Conservation (phyloP, 345 rosid species). For the Jatropha curcas region DNA sequence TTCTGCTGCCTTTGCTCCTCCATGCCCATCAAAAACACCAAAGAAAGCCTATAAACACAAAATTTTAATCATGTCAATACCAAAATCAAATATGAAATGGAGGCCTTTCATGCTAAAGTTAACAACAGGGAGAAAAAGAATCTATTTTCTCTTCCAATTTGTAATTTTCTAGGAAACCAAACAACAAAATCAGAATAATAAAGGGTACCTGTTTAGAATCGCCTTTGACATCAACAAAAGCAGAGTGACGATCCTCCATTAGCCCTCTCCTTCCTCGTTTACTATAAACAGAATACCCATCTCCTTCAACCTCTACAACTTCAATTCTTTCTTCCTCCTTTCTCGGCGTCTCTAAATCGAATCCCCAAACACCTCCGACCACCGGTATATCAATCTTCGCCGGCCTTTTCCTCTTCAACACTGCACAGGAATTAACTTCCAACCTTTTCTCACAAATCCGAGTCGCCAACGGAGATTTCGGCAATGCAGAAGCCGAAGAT, state of each 20-base stretch:
- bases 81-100: not conserved
- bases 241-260: slow-evolving; percentile 53
- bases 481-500: slow-evolving; percentile 2
- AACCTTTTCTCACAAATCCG: slow-evolving; percentile 1
- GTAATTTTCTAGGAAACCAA: not conserved
- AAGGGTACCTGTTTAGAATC: slow-evolving; percentile 33
- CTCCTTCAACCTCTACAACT: slow-evolving; percentile 35
- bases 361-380: slow-evolving; percentile 9
- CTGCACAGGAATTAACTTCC: slow-evolving; percentile 11
- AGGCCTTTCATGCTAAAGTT: not conserved
- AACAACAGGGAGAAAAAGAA: no score
- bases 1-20: slow-evolving; percentile 79
- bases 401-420: slow-evolving; percentile 47
- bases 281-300: slow-evolving; percentile 45
- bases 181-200: no score
- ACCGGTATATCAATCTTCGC: slow-evolving; percentile 37
- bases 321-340: slow-evolving; percentile 24
- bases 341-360: slow-evolving; percentile 12
- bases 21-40: slow-evolving; percentile 91
- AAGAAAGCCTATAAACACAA: slow-evolving; percentile 57
- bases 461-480: slow-evolving; percentile 8
- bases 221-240: slow-evolving; percentile 28
- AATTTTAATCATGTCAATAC: not conserved
- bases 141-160: not conserved
- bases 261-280: slow-evolving; percentile 45